Percentiles rank a stretch among this genome's conserved stretches.
Conservation (phyloP, 2,329 filamentous ascomycete species). For the Trichoderma afroharzianum region DNA sequence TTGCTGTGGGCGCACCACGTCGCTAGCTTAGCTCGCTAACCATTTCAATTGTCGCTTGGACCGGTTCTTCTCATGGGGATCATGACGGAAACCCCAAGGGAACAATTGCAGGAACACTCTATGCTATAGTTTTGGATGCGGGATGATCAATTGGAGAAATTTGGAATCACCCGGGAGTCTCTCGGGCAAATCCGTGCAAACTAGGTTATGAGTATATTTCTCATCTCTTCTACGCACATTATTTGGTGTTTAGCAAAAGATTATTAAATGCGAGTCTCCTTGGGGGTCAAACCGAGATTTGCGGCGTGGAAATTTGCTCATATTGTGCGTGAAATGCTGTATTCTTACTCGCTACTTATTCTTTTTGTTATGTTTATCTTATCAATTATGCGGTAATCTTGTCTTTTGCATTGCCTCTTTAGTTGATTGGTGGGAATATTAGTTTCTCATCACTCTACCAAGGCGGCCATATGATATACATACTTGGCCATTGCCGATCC, state of each 20-base stretch:
- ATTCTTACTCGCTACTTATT: background rate
- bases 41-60: background rate
- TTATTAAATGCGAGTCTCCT: background rate
- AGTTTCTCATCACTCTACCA: background rate
- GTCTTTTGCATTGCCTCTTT: background rate
- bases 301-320: background rate
- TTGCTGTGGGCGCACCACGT: background rate
- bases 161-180: background rate
- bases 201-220: background rate
- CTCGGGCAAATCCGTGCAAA: background rate
- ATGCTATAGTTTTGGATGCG: background rate
- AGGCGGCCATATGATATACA: background rate
- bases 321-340: background rate
- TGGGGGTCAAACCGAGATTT: background rate
- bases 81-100: background rate
- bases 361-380: background rate
- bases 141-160: background rate
- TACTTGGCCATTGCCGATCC: background rate
- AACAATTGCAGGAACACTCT: background rate
- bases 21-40: background rate
- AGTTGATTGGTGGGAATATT: background rate
- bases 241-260: background rate
- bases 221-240: background rate
- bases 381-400: background rate
- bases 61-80: background rate